A percentile compares a stretch with the other conserved stretches of the same genome.
Evolutionary conservation across 257 asterid species (phyloP).

Genomic region (Nicotiana paniculata): DNA sequence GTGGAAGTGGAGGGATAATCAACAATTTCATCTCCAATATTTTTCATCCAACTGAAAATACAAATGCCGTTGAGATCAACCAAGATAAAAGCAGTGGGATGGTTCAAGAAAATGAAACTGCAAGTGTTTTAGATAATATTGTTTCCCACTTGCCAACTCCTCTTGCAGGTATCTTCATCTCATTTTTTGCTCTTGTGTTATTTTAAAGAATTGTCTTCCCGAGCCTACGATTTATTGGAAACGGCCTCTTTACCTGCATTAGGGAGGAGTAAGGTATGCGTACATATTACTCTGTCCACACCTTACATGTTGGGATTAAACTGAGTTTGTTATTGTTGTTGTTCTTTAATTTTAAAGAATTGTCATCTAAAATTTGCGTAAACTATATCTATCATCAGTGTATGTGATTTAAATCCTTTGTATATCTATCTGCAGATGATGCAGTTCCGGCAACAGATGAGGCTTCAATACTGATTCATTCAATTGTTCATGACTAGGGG

Average conservation of each 20-base stretch:
- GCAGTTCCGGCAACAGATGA: slow-evolving; percentile 55
- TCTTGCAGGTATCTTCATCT: slow-evolving; percentile 25
- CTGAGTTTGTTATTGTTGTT: too few species aligned
- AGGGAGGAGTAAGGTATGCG: too few species aligned
- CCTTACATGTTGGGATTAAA: too few species aligned
- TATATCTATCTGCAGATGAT: slow-evolving; percentile 23
- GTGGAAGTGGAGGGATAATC: slow-evolving; percentile 30
- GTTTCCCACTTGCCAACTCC: slow-evolving; percentile 46
- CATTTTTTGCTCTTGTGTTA: background rate
- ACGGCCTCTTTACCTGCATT: too few species aligned
- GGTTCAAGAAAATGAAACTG: background rate
- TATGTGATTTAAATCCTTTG: too few species aligned
- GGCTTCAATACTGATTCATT: slow-evolving; percentile 70
- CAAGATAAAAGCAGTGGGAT: background rate
- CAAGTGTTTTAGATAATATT: slow-evolving; percentile 26
- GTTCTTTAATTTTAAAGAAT: too few species aligned
- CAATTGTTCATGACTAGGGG: slow-evolving; percentile 56
- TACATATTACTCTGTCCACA: too few species aligned
- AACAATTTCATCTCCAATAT: slow-evolving; percentile 33
- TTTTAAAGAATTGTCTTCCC: too few species aligned
- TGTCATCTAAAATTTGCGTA: too few species aligned
- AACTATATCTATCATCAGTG: too few species aligned
- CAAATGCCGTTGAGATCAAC: background rate
- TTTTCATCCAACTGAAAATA: slow-evolving; percentile 22
- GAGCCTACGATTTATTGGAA: too few species aligned